These are phyloP conservation scores for Xylariales sp. DNA, from an alignment of 2,329 filamentous ascomycete species.

Conservation along the genomic window DNA sequence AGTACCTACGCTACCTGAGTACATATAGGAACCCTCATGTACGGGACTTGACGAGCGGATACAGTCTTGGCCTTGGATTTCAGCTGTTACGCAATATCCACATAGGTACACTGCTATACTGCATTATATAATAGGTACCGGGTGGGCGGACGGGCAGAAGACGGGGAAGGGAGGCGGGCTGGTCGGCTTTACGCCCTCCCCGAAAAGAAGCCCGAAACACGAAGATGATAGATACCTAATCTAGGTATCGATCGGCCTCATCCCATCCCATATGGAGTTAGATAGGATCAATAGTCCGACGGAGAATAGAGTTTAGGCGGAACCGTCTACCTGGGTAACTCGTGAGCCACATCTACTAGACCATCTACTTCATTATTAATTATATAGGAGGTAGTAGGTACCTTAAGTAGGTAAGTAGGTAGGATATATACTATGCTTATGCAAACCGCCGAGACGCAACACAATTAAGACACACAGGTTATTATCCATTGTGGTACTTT, in stretches of 20 bases:
- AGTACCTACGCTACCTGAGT: not conserved
- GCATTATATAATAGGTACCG: no score
- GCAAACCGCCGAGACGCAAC: conserved; percentile 1
- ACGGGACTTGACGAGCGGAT: not conserved
- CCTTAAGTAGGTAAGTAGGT: not conserved
- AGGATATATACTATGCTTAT: conserved; percentile 5
- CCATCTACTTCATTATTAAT: no score
- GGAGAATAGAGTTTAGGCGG: conserved; percentile 14
- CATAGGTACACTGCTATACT: not conserved
- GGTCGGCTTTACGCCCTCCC: not conserved
- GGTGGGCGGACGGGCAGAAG: no score
- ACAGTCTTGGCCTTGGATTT: conserved; percentile 11
- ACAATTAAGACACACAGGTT: conserved; percentile 10
- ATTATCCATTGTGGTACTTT: not conserved
- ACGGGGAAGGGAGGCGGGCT: no score
- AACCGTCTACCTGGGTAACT: conserved; percentile 2
- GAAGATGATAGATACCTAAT: not conserved
- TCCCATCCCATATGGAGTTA: not conserved
- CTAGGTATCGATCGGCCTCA: not conserved
- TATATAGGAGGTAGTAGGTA: not conserved
- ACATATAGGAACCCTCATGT: not conserved
- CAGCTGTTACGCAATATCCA: conserved; percentile 11
- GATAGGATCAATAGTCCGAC: not conserved
- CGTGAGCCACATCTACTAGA: conserved; percentile 8
- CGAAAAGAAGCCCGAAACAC: not conserved